These are phyloP conservation scores for Phytopythium kandeliae DNA, from an alignment of 352 stramenopile species.

Conservation along the genomic window DNA sequence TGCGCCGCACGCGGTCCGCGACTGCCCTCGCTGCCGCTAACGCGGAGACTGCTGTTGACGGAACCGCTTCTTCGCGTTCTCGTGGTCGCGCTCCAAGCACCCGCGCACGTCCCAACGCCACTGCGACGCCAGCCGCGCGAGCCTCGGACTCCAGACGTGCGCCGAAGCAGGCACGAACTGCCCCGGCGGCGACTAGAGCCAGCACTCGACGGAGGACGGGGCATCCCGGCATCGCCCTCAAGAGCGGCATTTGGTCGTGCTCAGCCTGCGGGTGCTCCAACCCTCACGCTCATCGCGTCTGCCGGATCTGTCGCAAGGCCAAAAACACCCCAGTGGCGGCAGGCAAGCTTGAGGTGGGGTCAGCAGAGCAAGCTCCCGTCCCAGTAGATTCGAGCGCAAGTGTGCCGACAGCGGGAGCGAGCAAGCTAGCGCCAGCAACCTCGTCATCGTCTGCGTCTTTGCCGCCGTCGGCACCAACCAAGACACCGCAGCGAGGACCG, in stretches of 20 bases:
- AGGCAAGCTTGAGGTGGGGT: neutral
- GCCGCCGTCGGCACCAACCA: conserved; percentile 1
- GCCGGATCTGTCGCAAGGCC: conserved; percentile 33
- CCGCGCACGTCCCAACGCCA: neutral
- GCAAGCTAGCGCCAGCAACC: neutral
- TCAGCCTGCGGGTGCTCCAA: conserved; percentile 48
- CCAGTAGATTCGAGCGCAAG: neutral
- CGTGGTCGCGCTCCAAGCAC: neutral
- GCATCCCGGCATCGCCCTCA: conserved; percentile 17
- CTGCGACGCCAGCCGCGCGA: neutral
- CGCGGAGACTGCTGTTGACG: neutral
- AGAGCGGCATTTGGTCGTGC: conserved; percentile 49
- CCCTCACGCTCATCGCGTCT: conserved; percentile 31
- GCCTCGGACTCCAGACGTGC: neutral
- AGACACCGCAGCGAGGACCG: neutral
- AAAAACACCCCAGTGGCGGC: conserved; percentile 9
- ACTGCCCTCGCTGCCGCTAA: neutral
- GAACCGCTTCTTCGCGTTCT: neutral
- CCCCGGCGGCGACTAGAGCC: neutral
- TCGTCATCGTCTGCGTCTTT: neutral
- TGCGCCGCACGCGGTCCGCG: neutral
- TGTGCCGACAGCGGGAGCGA: neutral
- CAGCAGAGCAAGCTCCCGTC: neutral
- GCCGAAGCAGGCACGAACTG: neutral
- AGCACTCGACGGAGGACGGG: neutral